Evolutionary conservation across 2,329 filamentous ascomycete species (phyloP).

Genomic region (Paramyrothecium sp.): DNA sequence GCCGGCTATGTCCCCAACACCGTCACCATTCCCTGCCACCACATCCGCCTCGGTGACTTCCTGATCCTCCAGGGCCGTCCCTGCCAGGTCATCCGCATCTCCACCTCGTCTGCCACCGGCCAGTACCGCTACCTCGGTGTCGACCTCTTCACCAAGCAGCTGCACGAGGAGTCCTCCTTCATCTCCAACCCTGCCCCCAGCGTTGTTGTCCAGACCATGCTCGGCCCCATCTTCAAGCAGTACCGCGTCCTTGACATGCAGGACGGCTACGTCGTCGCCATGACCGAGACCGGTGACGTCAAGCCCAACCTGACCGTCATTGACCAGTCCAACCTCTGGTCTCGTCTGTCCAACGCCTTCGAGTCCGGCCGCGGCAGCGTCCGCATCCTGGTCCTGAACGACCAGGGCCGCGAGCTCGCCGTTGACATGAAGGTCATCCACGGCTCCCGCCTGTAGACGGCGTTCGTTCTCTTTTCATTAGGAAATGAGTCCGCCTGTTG

Average conservation of each 20-base stretch:
- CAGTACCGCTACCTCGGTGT: slow-evolving; percentile 99
- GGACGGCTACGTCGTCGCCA: slow-evolving; percentile 84
- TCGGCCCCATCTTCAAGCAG: slow-evolving; percentile 99
- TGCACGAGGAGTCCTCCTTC: slow-evolving; percentile 98
- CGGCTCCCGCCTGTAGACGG: slow-evolving; percentile 61
- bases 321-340: slow-evolving; percentile 88
- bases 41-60: slow-evolving; percentile 98
- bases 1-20: slow-evolving; percentile 64
- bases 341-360: slow-evolving; percentile 79
- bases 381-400: slow-evolving; percentile 92
- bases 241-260: slow-evolving; percentile 98
- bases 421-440: slow-evolving; percentile 99
- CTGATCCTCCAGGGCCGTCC: slow-evolving; percentile 98
- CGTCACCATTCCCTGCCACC: slow-evolving; percentile 98
- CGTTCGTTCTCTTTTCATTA: neutral
- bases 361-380: slow-evolving; percentile 90
- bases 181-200: slow-evolving; percentile 95
- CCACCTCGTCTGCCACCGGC: slow-evolving; percentile 93
- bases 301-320: slow-evolving; percentile 93
- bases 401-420: slow-evolving; percentile 88
- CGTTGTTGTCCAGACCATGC: slow-evolving; percentile 99
- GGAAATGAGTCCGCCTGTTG: neutral
- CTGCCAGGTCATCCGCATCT: slow-evolving; percentile 99
- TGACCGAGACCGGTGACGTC: slow-evolving; percentile 98
- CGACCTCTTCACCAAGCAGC: slow-evolving; percentile 99